A percentile compares a stretch with the other conserved stretches of the same genome.
Conservation (phyloP, 2,329 filamentous ascomycete genomes). For the Raffaelea deltoideospora region DNA sequence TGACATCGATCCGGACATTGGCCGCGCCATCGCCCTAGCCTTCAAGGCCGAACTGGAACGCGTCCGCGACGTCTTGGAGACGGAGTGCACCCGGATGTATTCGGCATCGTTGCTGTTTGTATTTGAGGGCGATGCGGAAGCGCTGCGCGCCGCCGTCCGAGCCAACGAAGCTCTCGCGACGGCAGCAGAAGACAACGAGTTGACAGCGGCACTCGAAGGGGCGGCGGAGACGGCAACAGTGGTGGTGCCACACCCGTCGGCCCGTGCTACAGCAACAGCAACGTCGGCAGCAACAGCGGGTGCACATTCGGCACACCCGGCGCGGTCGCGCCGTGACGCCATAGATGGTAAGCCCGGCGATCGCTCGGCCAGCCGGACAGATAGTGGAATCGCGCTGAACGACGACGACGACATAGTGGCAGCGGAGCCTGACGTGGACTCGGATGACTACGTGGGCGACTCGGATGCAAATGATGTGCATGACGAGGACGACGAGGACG, state of each 20-base stretch:
- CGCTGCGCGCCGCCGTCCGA: slow-evolving; percentile 36
- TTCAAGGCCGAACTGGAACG: slow-evolving; percentile 37
- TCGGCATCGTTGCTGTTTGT: slow-evolving; percentile 47
- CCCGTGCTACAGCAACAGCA: not conserved
- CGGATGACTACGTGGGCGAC: no score
- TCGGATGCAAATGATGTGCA: no score
- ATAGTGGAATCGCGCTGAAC: slow-evolving; percentile 37
- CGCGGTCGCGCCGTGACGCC: slow-evolving; percentile 4
- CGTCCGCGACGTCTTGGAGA: slow-evolving; percentile 37
- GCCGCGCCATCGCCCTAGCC: slow-evolving; percentile 35
- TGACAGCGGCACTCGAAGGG: no score
- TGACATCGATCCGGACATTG: slow-evolving; percentile 43
- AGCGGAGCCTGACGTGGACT: slow-evolving; percentile 37
- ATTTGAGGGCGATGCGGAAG: slow-evolving; percentile 46
- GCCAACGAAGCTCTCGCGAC: slow-evolving; percentile 23
- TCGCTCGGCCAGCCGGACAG: slow-evolving; percentile 29
- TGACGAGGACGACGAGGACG: slow-evolving; percentile 12
- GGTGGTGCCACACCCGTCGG: not conserved
- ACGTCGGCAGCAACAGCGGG: slow-evolving; percentile 4
- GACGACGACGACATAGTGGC: slow-evolving; percentile 25
- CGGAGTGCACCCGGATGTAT: slow-evolving; percentile 48
- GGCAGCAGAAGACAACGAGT: no score
- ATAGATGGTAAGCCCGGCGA: slow-evolving; percentile 11
- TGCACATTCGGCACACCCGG: not conserved
- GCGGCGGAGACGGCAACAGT: not conserved